These are phyloP conservation scores for Spergularia azorica DNA, from an alignment of 179 eudicot species.

Conservation along the genomic window DNA sequence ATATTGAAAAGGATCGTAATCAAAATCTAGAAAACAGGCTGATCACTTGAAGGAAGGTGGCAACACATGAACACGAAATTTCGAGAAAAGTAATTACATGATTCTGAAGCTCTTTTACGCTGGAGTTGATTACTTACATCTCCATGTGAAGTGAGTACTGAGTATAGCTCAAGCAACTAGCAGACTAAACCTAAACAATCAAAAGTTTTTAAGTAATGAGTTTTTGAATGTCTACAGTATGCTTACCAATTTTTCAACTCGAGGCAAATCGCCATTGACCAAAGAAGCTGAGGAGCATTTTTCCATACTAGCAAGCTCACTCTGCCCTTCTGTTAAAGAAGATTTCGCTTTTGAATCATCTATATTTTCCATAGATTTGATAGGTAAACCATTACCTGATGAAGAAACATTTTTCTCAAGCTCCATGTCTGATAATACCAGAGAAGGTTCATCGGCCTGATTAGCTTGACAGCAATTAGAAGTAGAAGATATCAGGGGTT, in stretches of 20 bases:
- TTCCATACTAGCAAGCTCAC: slow-evolving; percentile 28
- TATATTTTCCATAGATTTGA: slow-evolving; percentile 31
- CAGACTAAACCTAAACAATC: background rate
- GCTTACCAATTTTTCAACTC: slow-evolving; percentile 54
- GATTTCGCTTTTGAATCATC: slow-evolving; percentile 31
- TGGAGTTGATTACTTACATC: slow-evolving; percentile 4
- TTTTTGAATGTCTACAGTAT: slow-evolving; percentile 14
- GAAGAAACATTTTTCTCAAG: slow-evolving; percentile 22
- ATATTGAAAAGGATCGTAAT: background rate
- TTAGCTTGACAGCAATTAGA: slow-evolving; percentile 21
- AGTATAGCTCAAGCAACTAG: background rate
- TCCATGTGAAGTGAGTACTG: background rate
- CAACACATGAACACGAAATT: background rate
- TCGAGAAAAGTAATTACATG: background rate
- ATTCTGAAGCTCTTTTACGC: background rate
- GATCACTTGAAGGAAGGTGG: no score
- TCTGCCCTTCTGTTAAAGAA: slow-evolving; percentile 31
- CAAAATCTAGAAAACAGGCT: no score
- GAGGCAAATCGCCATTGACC: slow-evolving; percentile 29
- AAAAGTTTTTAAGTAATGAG: background rate
- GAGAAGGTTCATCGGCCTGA: slow-evolving; percentile 28
- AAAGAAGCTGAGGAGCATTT: slow-evolving; percentile 25
- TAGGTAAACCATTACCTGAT: slow-evolving; percentile 26
- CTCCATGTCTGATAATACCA: slow-evolving; percentile 33
- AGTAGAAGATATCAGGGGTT: slow-evolving; percentile 27